Conservation (phyloP, 2,329 filamentous ascomycete genomes). For the Hymenotorrendiella dingleyae region DNA sequence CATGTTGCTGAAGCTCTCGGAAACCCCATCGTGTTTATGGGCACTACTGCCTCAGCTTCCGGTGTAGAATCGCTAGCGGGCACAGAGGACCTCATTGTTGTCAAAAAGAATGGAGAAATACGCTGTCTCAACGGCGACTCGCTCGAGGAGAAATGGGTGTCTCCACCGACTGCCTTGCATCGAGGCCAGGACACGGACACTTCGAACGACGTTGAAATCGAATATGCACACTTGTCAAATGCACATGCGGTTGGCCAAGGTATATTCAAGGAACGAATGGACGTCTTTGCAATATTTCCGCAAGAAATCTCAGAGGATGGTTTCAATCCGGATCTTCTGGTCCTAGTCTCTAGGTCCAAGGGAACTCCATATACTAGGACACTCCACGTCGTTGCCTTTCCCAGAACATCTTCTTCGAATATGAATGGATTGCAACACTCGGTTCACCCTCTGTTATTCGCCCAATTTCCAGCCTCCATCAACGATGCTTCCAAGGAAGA, state of each 20-base stretch:
- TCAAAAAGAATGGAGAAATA: conserved; percentile 56
- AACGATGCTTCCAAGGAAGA: conserved; percentile 5
- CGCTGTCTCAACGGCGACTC: conserved; percentile 54
- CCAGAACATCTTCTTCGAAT: conserved; percentile 18
- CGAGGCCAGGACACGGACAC: conserved; percentile 31
- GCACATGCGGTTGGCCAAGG: conserved; percentile 29
- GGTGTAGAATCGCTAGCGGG: conserved; percentile 8
- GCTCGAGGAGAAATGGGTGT: conserved; percentile 43
- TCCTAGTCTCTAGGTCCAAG: conserved; percentile 34
- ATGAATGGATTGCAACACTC: conserved; percentile 20
- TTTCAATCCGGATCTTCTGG: conserved; percentile 47
- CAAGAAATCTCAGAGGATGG: conserved; percentile 39
- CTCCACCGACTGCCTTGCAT: conserved; percentile 31
- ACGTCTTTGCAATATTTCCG: conserved; percentile 46
- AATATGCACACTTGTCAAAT: conserved; percentile 30
- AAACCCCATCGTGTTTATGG: conserved; percentile 39
- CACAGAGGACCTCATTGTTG: conserved; percentile 42
- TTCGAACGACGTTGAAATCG: conserved; percentile 29
- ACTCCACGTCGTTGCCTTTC: conserved; percentile 28
- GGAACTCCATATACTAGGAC: conserved; percentile 15
- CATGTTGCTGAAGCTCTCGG: conserved; percentile 36
- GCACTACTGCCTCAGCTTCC: conserved; percentile 24
- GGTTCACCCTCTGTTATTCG: conserved; percentile 26
- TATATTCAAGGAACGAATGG: conserved; percentile 44
- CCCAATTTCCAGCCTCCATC: conserved; percentile 13